Base-by-base conservation (phyloP, 495 filamentous ascomycete species). In the Bombardia bombarda region DNA sequence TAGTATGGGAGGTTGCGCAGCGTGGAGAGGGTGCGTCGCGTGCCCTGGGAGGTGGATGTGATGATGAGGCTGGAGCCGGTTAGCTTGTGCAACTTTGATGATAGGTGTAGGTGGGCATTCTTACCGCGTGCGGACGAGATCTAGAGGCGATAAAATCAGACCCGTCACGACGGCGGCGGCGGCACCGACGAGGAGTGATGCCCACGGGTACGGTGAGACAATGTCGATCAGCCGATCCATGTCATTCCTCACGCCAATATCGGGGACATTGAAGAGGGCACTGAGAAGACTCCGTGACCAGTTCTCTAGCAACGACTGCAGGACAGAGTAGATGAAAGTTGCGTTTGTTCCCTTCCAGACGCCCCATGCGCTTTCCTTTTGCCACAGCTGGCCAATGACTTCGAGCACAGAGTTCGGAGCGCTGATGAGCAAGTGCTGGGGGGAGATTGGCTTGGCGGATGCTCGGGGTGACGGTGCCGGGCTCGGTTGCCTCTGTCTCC, bases 271-370 rank as follows among this genome's bases (percentile, higher is more conserved):
- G 34, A 94, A 68, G 7, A 95, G 68, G 3, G 89, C 88, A 17
- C 87, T 82, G 3, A 96, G 72, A 3, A 94, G 70, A 49, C 83
- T 84, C 38, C 87, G 79, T 10, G 87, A 83, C 76, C 90, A 96
- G 46, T 80, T 83, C 57, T 92, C 88, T 3, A 92, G 61, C 3
- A 89, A 82, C n/a, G 83, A 85, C 22, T 86, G 73, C n/a, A 94
- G 76, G 22, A 92, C 70, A 2, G 79, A 82, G 65, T 95, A 88
- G 39, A 96, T 72, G 49, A 94, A 95, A 1, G 87, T 90, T n/a
- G 83, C 73, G 55, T 94, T 95, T 24, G 86, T 81, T 20, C 83
- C 87, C 67, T 96, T 96, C 89, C 90, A 98, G 0, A 95, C 80
- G 5, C 92, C 93, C 72, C 84, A 88, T 7, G 83, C 82, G 7